Evolutionary conservation across 73 alveolate genomes (phyloP).

Genomic region (Uronychia binucleata): DNA sequence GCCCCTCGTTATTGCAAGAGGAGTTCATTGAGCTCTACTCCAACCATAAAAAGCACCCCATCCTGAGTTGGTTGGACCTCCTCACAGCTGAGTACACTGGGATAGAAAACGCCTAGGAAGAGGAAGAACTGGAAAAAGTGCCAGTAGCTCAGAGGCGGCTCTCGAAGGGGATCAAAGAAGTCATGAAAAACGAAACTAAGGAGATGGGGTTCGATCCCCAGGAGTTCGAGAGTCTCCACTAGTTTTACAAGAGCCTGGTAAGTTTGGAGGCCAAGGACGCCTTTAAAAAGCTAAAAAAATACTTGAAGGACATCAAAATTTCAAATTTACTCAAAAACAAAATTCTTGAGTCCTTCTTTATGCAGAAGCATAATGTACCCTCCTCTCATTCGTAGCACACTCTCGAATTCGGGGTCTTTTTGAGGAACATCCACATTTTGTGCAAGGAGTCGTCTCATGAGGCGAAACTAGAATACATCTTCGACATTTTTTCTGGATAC

Average conservation of each 20-base stretch:
- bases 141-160: neutral
- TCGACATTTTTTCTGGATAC: constrained; percentile 30
- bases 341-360: neutral
- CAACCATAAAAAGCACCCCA: neutral
- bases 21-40: neutral
- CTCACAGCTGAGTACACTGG: neutral
- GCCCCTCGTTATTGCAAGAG: too few species aligned
- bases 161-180: neutral
- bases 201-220: neutral
- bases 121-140: neutral
- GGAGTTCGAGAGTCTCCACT: neutral
- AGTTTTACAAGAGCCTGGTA: neutral
- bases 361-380: neutral
- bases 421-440: neutral
- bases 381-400: neutral
- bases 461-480: constrained; percentile 26
- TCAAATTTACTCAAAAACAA: neutral
- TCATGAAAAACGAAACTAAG: neutral
- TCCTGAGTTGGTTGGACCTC: neutral
- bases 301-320: neutral
- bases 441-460: constrained; percentile 18
- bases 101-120: neutral
- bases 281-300: too few species aligned
- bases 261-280: neutral
- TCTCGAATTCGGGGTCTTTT: neutral